A percentile compares a stretch with the other conserved stretches of the same genome.
Conservation (phyloP, 345 rosid species). For the Erysimum cheiranthoides region DNA sequence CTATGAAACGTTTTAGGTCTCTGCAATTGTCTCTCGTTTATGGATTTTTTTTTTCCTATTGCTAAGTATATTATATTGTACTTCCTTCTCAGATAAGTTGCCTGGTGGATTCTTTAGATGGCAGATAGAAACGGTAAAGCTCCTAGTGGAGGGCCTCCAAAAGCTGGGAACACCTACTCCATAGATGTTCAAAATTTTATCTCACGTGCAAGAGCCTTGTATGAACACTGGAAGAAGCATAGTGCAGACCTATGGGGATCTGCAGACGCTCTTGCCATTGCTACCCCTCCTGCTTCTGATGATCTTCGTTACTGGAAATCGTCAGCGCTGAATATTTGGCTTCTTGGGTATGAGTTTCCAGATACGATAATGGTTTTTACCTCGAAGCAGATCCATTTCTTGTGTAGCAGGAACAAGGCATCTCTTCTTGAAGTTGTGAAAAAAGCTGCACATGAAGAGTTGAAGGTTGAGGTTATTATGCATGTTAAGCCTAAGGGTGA, state of each 20-base stretch:
- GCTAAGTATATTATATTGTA: slow-evolving; percentile 19
- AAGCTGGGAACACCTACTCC: slow-evolving; percentile 53
- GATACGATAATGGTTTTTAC: slow-evolving; percentile 91
- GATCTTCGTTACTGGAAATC: slow-evolving; percentile 88
- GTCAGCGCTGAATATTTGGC: slow-evolving; percentile 87
- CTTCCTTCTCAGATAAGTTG: slow-evolving; percentile 21
- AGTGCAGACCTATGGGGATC: slow-evolving; percentile 71
- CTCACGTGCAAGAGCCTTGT: slow-evolving; percentile 66
- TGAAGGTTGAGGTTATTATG: slow-evolving; percentile 66
- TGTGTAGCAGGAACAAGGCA: slow-evolving; percentile 82
- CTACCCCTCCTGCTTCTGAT: slow-evolving; percentile 85
- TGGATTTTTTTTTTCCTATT: neutral
- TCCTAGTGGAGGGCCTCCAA: slow-evolving; percentile 51
- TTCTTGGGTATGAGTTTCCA: slow-evolving; percentile 93
- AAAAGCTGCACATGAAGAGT: slow-evolving; percentile 64
- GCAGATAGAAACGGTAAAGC: slow-evolving; percentile 68
- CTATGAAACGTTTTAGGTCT: slow-evolving; percentile 10
- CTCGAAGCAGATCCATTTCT: slow-evolving; percentile 75
- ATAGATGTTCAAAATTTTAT: slow-evolving; percentile 66
- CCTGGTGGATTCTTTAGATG: slow-evolving; percentile 49
- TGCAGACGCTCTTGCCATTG: slow-evolving; percentile 67
- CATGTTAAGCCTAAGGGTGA: slow-evolving; percentile 76
- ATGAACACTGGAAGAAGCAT: slow-evolving; percentile 69
- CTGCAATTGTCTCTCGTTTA: neutral
- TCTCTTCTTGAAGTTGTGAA: slow-evolving; percentile 74